Conservation (phyloP, 768 basidiomycete species). For the Coprinopsis sp. region DNA sequence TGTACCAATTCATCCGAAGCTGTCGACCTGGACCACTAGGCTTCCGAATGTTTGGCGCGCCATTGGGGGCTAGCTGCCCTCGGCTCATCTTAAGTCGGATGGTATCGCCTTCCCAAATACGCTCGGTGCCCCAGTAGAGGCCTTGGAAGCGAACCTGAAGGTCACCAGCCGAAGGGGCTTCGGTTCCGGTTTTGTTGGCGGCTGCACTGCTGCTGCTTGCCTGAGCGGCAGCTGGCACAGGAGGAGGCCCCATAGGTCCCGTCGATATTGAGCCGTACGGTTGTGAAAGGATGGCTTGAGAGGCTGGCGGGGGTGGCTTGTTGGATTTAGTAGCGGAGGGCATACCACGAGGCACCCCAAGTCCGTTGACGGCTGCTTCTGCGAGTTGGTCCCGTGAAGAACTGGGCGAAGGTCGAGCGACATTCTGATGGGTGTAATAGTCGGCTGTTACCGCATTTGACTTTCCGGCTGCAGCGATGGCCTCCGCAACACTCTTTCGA, state of each 20-base stretch:
- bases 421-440: no score
- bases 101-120: conserved; percentile 84
- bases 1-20: background rate
- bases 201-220: background rate
- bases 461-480: no score
- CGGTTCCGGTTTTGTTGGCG: background rate
- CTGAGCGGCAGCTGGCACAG: background rate
- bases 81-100: conserved; percentile 72
- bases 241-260: conserved; percentile 7
- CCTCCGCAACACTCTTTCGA: no score
- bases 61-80: conserved; percentile 60
- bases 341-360: no score
- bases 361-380: no score
- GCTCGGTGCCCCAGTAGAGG: conserved; percentile 86
- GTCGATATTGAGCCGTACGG: no score
- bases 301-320: no score
- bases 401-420: no score
- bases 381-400: no score
- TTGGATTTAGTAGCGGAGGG: no score
- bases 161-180: conserved; percentile 7
- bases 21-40: conserved; percentile 55
- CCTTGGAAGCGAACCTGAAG: conserved; percentile 68
- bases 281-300: no score
- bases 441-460: no score
- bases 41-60: conserved; percentile 52